Conservation (phyloP, 2,329 filamentous ascomycete genomes). For the Cladosporium sp. region DNA sequence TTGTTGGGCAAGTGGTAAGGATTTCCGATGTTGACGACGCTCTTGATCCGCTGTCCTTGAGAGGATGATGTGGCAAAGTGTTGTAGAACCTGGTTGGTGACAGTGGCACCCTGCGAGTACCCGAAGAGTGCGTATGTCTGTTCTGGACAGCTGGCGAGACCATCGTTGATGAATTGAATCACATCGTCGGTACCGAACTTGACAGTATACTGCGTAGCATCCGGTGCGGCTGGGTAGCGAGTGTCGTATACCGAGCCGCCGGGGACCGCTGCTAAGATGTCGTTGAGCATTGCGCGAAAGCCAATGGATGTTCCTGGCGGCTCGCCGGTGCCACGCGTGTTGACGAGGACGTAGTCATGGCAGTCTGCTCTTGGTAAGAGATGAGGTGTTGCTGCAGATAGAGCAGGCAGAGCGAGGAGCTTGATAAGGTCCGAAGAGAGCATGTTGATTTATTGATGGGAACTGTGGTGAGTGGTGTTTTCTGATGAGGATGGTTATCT, state of each 20-base stretch:
- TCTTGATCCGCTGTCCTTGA: conserved; percentile 33
- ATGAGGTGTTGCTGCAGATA: background rate
- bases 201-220: conserved; percentile 3
- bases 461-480: background rate
- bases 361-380: background rate
- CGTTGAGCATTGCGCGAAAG: conserved; percentile 38
- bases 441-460: background rate
- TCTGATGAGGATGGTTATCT: background rate
- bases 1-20: conserved; percentile 28
- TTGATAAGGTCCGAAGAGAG: background rate
- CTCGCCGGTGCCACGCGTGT: conserved; percentile 31
- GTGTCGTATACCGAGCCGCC: conserved; percentile 36
- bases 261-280: conserved; percentile 28
- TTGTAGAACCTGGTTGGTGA: conserved; percentile 37
- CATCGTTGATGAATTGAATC: conserved; percentile 34
- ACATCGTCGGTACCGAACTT: conserved; percentile 36
- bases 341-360: conserved; percentile 24
- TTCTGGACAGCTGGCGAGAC: conserved; percentile 27
- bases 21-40: conserved; percentile 39
- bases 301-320: conserved; percentile 28
- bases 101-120: conserved; percentile 40
- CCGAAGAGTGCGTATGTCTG: conserved; percentile 35
- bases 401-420: background rate
- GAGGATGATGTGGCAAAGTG: conserved; percentile 33
- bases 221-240: conserved; percentile 34